Evolutionary conservation across 305 asterid species (phyloP).

Genomic region (Salvia sclarea): DNA sequence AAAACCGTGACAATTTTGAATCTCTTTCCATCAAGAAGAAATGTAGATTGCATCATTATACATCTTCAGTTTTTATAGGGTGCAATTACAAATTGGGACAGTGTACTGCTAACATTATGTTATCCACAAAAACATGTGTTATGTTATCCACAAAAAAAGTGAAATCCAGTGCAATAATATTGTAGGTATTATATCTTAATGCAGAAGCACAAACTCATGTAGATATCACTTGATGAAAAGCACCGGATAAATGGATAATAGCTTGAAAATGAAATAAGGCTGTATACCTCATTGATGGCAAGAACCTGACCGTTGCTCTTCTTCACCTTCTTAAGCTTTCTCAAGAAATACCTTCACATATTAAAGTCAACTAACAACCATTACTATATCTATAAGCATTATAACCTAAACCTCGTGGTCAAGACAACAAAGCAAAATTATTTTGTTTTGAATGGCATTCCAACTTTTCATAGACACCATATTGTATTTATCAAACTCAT

Average conservation of each 20-base stretch:
- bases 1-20: neutral
- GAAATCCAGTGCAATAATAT: neutral
- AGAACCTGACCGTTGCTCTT: slow-evolving; percentile 46
- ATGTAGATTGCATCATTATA: neutral
- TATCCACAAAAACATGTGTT: neutral
- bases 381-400: neutral
- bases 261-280: neutral
- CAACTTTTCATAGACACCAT: neutral
- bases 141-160: neutral
- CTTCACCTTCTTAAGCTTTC: slow-evolving; percentile 51
- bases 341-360: slow-evolving; percentile 43
- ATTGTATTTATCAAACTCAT: no score
- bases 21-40: neutral
- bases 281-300: slow-evolving; percentile 44
- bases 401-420: neutral
- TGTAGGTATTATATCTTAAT: neutral
- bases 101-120: neutral
- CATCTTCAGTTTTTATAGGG: neutral
- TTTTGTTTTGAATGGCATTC: neutral
- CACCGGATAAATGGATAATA: neutral
- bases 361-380: slow-evolving; percentile 10
- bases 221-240: neutral
- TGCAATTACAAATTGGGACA: neutral
- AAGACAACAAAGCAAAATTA: neutral
- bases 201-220: neutral